Evolutionary conservation across 441 rosid species (phyloP).

Genomic region (Codiaeum variegatum): DNA sequence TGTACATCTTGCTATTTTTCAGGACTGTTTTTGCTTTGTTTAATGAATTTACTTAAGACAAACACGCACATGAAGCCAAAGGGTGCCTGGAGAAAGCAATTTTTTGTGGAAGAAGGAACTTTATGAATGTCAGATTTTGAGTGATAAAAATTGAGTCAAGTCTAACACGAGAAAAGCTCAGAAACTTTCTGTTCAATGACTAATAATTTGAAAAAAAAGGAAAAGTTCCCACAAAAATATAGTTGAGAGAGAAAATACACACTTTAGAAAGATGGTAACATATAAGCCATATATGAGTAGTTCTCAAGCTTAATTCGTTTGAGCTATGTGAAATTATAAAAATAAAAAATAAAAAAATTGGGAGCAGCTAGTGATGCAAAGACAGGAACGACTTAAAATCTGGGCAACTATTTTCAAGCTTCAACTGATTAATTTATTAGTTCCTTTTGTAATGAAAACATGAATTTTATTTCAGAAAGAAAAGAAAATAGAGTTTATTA

Average conservation of each 20-base stretch:
- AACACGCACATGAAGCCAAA: background rate
- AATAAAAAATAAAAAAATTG: too few species aligned
- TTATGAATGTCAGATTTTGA: conserved; percentile 7
- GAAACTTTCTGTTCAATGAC: background rate
- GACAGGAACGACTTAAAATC: too few species aligned
- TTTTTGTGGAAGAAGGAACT: background rate
- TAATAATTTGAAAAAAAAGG: background rate
- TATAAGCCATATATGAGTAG: too few species aligned
- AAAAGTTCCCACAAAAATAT: background rate
- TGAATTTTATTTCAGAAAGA: background rate
- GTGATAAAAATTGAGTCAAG: conserved; percentile 7
- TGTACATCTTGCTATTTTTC: background rate
- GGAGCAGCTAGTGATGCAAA: too few species aligned
- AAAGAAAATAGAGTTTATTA: background rate
- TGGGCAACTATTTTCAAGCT: too few species aligned
- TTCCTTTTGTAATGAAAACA: background rate
- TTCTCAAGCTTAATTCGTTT: background rate
- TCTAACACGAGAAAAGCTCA: conserved; percentile 19
- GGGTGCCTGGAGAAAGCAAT: conserved; percentile 5
- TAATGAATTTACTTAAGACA: background rate
- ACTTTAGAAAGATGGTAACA: background rate
- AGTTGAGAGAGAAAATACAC: background rate
- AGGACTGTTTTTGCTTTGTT: background rate
- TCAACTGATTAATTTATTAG: too few species aligned
- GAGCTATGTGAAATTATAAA: too few species aligned